These are phyloP conservation scores for Tetracladium setigerum DNA, from an alignment of 495 filamentous ascomycete genomes.

Conservation along the genomic window DNA sequence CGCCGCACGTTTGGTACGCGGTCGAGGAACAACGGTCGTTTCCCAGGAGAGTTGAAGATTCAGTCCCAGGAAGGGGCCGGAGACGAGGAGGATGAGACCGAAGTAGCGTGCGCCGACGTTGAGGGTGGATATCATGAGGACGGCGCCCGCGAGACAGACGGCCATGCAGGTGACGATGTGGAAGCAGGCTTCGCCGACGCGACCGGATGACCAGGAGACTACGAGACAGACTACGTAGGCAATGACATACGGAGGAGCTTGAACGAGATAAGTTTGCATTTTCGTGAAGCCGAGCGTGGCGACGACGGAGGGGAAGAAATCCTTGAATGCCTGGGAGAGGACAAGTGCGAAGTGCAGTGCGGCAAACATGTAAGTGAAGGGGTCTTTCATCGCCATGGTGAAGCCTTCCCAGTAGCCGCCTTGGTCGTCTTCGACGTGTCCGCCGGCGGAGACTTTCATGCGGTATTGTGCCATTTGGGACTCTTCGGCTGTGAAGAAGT, in stretches of 20 bases:
- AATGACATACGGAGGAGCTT: slow-evolving; percentile 41
- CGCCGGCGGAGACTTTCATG: slow-evolving; percentile 34
- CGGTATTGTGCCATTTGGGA: slow-evolving; percentile 43
- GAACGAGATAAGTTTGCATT: slow-evolving; percentile 39
- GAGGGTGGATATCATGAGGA: not conserved
- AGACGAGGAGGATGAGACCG: slow-evolving; percentile 78
- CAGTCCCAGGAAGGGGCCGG: slow-evolving; percentile 55
- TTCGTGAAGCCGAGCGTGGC: slow-evolving; percentile 34
- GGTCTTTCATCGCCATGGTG: slow-evolving; percentile 38
- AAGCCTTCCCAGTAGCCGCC: slow-evolving; percentile 33
- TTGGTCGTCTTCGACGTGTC: slow-evolving; percentile 34
- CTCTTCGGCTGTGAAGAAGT: slow-evolving; percentile 44
- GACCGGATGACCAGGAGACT: slow-evolving; percentile 41
- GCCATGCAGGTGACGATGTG: not conserved
- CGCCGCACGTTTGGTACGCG: slow-evolving; percentile 76
- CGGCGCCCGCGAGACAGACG: not conserved
- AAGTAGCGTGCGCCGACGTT: slow-evolving; percentile 23
- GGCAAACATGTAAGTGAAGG: slow-evolving; percentile 36
- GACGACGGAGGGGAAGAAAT: slow-evolving; percentile 44
- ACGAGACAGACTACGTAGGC: slow-evolving; percentile 37
- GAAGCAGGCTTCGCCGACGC: slow-evolving; percentile 13
- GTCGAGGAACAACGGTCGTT: slow-evolving; percentile 68
- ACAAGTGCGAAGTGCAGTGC: slow-evolving; percentile 18
- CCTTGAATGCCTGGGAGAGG: slow-evolving; percentile 15
- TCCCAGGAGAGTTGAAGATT: slow-evolving; percentile 76